These are phyloP conservation scores for Galerina marginata DNA, from an alignment of 768 basidiomycete species.

Conservation along the genomic window DNA sequence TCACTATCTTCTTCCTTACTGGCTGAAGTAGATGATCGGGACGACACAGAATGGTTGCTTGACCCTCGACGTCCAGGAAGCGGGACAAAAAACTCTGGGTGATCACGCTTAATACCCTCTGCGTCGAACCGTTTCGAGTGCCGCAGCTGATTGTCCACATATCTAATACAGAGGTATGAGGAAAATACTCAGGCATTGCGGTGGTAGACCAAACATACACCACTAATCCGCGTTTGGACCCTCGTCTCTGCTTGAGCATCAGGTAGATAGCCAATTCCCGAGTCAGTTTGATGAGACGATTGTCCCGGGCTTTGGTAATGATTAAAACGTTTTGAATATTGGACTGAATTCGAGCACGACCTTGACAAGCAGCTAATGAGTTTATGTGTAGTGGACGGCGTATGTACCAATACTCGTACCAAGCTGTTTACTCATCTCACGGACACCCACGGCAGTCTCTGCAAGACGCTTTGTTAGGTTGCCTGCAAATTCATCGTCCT, in stretches of 20 bases:
- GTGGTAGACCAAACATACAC: constrained; percentile 58
- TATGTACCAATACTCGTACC: constrained; percentile 55
- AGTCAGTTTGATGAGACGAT: constrained; percentile 93
- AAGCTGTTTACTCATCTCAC: constrained; percentile 99
- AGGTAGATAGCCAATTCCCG: constrained; percentile 93
- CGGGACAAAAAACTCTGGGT: constrained; percentile 89
- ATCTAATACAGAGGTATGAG: constrained; percentile 50
- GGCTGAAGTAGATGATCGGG: constrained; percentile 52
- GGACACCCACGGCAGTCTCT: constrained; percentile 94
- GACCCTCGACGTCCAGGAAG: constrained; percentile 78
- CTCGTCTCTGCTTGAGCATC: constrained; percentile 82
- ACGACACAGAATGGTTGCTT: constrained; percentile 64
- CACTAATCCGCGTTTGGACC: constrained; percentile 75
- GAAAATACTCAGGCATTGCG: constrained; percentile 5
- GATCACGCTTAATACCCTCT: constrained; percentile 80
- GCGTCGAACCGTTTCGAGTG: constrained; percentile 94
- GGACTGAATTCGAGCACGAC: constrained; percentile 88
- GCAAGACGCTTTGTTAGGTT: constrained; percentile 92
- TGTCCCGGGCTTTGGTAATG: constrained; percentile 97
- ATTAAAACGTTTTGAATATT: constrained; percentile 94
- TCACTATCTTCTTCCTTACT: constrained; percentile 58
- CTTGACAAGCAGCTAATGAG: constrained; percentile 43
- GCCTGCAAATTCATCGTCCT: constrained; percentile 68
- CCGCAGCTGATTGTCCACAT: constrained; percentile 92
- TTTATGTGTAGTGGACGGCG: constrained; percentile 9